These are phyloP conservation scores for Papiliotrema laurentii DNA, from an alignment of 1,284 basidiomycete species.

Conservation along the genomic window DNA sequence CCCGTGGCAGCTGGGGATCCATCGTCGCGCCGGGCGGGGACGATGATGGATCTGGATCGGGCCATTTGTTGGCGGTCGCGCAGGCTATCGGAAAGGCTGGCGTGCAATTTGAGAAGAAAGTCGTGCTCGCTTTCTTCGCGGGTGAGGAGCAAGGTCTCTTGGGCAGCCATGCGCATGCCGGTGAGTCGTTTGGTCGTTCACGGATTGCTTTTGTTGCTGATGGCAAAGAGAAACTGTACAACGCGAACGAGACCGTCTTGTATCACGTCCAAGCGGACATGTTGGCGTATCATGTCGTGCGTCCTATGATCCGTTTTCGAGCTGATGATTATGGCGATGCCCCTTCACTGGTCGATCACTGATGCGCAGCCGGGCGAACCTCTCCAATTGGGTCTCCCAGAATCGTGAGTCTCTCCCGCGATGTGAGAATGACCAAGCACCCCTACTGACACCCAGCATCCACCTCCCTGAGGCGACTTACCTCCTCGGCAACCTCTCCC, in stretches of 20 bases:
- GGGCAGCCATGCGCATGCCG: slow-evolving; percentile 48
- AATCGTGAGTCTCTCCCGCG: slow-evolving; percentile 32
- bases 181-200: slow-evolving; percentile 22
- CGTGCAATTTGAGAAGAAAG: slow-evolving; percentile 50
- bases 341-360: too few species aligned
- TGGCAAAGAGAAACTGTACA: slow-evolving; percentile 28
- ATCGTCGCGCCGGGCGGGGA: slow-evolving; percentile 67
- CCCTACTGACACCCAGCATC: slow-evolving; percentile 54
- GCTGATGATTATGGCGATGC: too few species aligned
- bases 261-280: slow-evolving; percentile 86
- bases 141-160: slow-evolving; percentile 52
- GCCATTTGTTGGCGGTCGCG: slow-evolving; percentile 69
- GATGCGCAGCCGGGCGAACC: slow-evolving; percentile 59
- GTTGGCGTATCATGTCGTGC: slow-evolving; percentile 64
- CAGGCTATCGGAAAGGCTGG: slow-evolving; percentile 60
- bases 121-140: slow-evolving; percentile 49
- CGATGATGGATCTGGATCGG: slow-evolving; percentile 63
- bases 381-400: slow-evolving; percentile 68
- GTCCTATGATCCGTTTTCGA: slow-evolving; percentile 5
- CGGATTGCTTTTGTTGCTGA: too few species aligned
- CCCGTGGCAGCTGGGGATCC: slow-evolving; percentile 75
- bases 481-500: slow-evolving; percentile 66
- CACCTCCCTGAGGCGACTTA: slow-evolving; percentile 69
- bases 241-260: slow-evolving; percentile 61
- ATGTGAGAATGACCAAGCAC: background rate